Evolutionary conservation across 1,284 basidiomycete genomes (phyloP), one percentile per base, ranked within the genome.

Genomic region (Malassezia brasiliensis): DNA sequence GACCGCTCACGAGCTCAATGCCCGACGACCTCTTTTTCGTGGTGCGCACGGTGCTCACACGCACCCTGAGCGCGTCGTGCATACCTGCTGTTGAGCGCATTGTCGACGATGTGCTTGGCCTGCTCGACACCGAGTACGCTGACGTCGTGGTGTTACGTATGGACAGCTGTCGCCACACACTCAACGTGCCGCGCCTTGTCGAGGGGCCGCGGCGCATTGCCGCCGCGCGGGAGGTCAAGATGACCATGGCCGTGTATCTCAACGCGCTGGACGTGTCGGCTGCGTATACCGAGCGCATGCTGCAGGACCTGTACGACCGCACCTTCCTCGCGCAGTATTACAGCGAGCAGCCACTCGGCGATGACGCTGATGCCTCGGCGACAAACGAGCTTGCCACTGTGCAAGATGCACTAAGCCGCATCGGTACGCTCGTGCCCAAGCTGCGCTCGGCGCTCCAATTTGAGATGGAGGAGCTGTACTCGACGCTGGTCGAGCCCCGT

Each of bases 381-480:
- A 19, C 47, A n/a, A 44, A 20, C 30, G 41, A 44, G 15, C 20
- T 66, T 50, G 9, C 56, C 10, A 25, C n/a, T 2, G 53, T 19
- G 15, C 49, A 51, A n/a, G 50, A 51, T 20, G 31, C 20, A 1
- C 20, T 59, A 10, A 37, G 31, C 25, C 30, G 38, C 2, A 31
- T 54, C 2, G 44, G 37, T 8, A 6, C 36, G 15, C 51, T 53
- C 28, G 28, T 34, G 9, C 35, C 46, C 10, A 58, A 58, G 19
- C 30, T 53, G 22, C 41, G 56, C 34, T 47, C 31, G 46, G 22
- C 47, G 28, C 20, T 59, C 2, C 72, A 91, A 84, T 80, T 82
- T 10, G 89, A 91, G 34, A 80, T 96, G 38, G 93, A 96, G 64
- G 88, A 91, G 67, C 78, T 96, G 20, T 96, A 96, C 79, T 91